phyloP scores from a whole-genome alignment of 176 grass and related monocot genomes.

The Raddia distichophylla region DNA sequence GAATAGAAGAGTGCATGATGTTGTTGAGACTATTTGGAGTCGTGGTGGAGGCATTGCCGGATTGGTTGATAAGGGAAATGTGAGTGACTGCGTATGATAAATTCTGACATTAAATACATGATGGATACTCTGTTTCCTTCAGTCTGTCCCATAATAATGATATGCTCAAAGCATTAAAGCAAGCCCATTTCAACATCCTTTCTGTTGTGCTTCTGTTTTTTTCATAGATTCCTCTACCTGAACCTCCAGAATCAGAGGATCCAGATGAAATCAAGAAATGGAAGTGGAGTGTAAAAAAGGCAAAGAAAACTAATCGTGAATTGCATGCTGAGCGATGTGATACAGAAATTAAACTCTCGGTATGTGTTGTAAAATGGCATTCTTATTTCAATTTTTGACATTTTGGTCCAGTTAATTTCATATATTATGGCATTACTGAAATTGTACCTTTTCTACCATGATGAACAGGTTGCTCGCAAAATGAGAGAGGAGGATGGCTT shows the following conservation, averaged over 20 bases:
- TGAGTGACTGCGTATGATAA: slow-evolving; percentile 53
- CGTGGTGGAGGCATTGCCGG: slow-evolving; percentile 85
- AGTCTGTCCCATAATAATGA: slow-evolving; percentile 24
- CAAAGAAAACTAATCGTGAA: slow-evolving; percentile 80
- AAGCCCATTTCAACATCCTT: background rate
- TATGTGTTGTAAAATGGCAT: slow-evolving; percentile 51
- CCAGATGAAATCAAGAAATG: slow-evolving; percentile 71
- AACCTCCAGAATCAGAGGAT: slow-evolving; percentile 67
- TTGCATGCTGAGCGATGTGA: slow-evolving; percentile 91
- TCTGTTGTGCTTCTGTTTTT: slow-evolving; percentile 30
- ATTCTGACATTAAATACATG: background rate
- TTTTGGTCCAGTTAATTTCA: slow-evolving; percentile 4
- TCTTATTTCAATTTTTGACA: slow-evolving; percentile 38
- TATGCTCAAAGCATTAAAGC: background rate
- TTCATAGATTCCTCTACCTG: slow-evolving; percentile 69
- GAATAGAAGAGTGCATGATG: slow-evolving; percentile 85
- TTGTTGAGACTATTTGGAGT: slow-evolving; percentile 84
- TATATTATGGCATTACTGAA: slow-evolving; percentile 31
- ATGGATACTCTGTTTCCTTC: slow-evolving; percentile 14
- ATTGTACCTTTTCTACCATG: slow-evolving; percentile 7
- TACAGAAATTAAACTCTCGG: slow-evolving; percentile 93
- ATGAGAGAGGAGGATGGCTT: slow-evolving; percentile 91
- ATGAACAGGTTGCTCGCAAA: slow-evolving; percentile 89
- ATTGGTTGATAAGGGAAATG: slow-evolving; percentile 77
- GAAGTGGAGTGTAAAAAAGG: slow-evolving; percentile 79